Percentiles rank a stretch among this genome's conserved stretches.
These are phyloP conservation scores for Alloteropsis semialata DNA, from an alignment of 176 grass and related monocot species.

Conservation along the genomic window DNA sequence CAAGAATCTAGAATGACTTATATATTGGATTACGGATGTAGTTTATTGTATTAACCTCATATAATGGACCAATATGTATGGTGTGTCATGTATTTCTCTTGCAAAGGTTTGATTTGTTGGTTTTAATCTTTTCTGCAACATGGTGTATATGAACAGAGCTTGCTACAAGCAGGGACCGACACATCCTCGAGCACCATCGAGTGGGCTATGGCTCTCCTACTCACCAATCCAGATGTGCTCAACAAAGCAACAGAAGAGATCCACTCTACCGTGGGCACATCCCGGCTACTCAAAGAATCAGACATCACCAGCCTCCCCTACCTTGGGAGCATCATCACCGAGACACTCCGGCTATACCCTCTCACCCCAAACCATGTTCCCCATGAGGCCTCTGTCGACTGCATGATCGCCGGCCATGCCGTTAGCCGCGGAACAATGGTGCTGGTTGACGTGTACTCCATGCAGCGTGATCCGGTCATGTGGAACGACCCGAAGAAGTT, in stretches of 20 bases:
- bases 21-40: too few species aligned
- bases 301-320: slow-evolving; percentile 48
- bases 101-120: too few species aligned
- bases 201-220: slow-evolving; percentile 57
- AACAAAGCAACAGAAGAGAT: slow-evolving; percentile 32
- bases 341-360: slow-evolving; percentile 47
- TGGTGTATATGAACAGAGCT: slow-evolving; percentile 8
- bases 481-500: slow-evolving; percentile 37
- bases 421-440: slow-evolving; percentile 26
- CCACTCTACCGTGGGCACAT: slow-evolving; percentile 22
- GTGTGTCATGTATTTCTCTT: too few species aligned
- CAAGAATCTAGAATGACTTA: too few species aligned
- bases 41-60: too few species aligned
- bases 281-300: slow-evolving; percentile 29
- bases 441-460: slow-evolving; percentile 42
- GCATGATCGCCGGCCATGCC: neutral
- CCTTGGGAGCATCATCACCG: slow-evolving; percentile 34
- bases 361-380: slow-evolving; percentile 4
- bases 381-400: slow-evolving; percentile 18
- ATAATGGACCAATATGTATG: too few species aligned
- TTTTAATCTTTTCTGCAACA: neutral
- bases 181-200: slow-evolving; percentile 43
- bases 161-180: slow-evolving; percentile 45
- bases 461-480: slow-evolving; percentile 17
- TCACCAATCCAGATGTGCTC: slow-evolving; percentile 20